Percentiles rank a stretch among this genome's conserved stretches.
Conservation (phyloP, 2,329 filamentous ascomycete species). For the Neopestalotiopsis sp. region DNA sequence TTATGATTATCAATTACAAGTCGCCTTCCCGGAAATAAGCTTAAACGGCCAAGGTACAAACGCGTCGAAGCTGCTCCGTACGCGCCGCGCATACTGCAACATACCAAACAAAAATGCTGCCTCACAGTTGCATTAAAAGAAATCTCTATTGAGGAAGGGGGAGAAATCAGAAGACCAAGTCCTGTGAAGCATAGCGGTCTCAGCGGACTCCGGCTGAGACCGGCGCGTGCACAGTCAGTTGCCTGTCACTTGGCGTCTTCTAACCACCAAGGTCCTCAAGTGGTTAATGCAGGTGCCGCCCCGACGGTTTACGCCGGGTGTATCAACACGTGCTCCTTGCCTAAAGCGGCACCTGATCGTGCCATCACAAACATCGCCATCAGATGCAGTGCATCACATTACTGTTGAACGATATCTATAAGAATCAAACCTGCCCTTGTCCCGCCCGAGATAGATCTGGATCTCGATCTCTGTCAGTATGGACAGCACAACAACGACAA, state of each 20-base stretch:
- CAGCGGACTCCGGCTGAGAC: slow-evolving; percentile 18
- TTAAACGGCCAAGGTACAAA: neutral
- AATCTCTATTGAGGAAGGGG: neutral
- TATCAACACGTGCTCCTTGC: slow-evolving; percentile 15
- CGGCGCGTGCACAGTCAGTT: slow-evolving; percentile 11
- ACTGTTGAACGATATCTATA: neutral
- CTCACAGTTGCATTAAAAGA: neutral
- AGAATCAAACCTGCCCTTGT: neutral
- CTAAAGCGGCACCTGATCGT: slow-evolving; percentile 19
- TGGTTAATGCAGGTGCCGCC: neutral
- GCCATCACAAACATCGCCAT: slow-evolving; percentile 16
- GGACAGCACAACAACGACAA: neutral
- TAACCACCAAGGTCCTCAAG: neutral
- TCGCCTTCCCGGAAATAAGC: neutral
- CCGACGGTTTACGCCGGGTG: slow-evolving; percentile 13
- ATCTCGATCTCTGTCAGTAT: neutral
- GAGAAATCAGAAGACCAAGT: neutral
- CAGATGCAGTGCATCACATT: slow-evolving; percentile 13
- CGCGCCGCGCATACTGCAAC: neutral
- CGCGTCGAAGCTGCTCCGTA: neutral
- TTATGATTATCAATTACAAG: too few relatives aligned
- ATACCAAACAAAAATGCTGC: neutral
- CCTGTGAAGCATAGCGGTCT: neutral
- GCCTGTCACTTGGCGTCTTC: neutral
- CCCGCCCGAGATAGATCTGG: neutral